phyloP scores from a whole-genome alignment of 2,329 filamentous ascomycete genomes.

The Alternaria incomplexa region DNA sequence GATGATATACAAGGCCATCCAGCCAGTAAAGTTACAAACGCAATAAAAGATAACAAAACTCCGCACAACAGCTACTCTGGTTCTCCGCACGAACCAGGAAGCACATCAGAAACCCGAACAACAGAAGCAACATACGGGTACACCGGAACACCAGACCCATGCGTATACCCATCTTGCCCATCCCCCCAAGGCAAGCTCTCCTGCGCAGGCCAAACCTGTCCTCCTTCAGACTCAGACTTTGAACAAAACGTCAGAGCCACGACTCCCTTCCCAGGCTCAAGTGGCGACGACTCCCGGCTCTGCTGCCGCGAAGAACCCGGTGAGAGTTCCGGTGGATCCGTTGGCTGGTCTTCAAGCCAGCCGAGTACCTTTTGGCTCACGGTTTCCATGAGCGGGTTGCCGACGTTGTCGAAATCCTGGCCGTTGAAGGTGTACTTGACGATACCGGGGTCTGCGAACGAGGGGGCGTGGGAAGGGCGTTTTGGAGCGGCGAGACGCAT shows the following conservation, averaged over 20 bases:
- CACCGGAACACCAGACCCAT: background rate
- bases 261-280: background rate
- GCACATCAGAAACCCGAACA: fast-evolving
- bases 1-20: background rate
- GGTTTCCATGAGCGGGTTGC: background rate
- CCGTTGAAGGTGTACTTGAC: background rate
- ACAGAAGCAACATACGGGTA: background rate
- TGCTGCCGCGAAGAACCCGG: background rate
- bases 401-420: background rate
- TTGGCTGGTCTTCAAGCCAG: background rate
- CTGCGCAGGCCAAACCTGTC: background rate
- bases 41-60: background rate
- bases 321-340: background rate
- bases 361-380: background rate
- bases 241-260: background rate
- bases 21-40: background rate
- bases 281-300: background rate
- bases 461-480: background rate
- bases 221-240: no score
- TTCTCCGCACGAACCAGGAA: background rate
- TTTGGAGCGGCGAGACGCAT: background rate
- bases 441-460: background rate
- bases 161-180: background rate
- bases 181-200: background rate
- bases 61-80: background rate